Evolutionary conservation across 345 rosid species (phyloP).

Genomic region (Schrenkiella parvula): DNA sequence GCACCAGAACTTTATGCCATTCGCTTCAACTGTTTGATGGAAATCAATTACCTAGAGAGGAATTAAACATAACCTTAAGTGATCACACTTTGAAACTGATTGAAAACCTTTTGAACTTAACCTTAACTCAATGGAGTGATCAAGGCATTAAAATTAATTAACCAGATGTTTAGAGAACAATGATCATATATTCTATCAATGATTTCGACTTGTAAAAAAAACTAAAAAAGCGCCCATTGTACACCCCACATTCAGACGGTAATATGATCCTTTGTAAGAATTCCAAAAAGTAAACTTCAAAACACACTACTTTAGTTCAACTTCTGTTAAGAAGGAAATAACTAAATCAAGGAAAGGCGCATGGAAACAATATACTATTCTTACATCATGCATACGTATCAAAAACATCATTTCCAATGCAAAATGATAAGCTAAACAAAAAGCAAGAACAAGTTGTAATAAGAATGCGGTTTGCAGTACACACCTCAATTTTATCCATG

Average conservation of each 20-base stretch:
- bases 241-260: neutral
- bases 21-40: conserved; percentile 88
- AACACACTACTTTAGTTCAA: neutral
- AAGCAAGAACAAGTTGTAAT: neutral
- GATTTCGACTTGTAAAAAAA: neutral
- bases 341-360: neutral
- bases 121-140: neutral
- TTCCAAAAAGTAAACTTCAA: neutral
- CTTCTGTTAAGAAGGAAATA: neutral
- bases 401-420: neutral
- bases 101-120: neutral
- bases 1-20: conserved; percentile 94
- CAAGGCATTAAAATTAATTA: neutral
- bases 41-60: conserved; percentile 58
- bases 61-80: neutral
- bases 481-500: conserved; percentile 95
- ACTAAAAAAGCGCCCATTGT: neutral
- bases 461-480: neutral
- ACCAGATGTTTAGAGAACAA: neutral
- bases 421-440: neutral
- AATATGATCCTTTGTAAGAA: neutral
- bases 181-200: neutral
- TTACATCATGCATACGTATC: neutral
- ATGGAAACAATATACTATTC: neutral
- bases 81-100: neutral